Base-by-base conservation (phyloP, 352 stramenopile genomes). In the Pythium brachiatum region DNA sequence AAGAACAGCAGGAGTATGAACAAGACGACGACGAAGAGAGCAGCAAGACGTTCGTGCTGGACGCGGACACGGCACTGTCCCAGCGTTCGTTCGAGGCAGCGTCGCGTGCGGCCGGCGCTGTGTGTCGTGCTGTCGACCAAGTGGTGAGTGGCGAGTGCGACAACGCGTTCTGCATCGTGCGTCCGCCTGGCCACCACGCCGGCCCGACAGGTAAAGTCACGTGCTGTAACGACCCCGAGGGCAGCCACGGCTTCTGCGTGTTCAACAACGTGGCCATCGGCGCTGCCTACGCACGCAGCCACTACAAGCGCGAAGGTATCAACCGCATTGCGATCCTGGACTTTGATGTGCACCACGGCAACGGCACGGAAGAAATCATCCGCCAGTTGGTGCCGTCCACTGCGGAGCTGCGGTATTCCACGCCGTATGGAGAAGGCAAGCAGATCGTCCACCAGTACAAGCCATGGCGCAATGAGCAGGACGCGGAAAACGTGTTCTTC, bases 281-380 rank as follows among this genome's bases (percentile, higher is more conserved):
- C 38, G 97, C 96, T 26, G 94, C 95, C 0, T 99, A 99, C 74
- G 97, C 97, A 29, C 83, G 94, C 41, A 90, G 79, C 32, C 89
- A 98, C 72, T 95, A 98, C 61, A 90, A 95, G 56, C 85, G 91
- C 60, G 75, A 88, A 51, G 91, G 91, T 2, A 94, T 99, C 48
- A 72, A 96, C 55, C 92, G 91, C 55, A 83, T 99, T 46, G 96
- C 95, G 4, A 98, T 99, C 64, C 70, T 99, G 43, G 97, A 99
- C 68, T 99, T 99, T 84, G 97, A 99, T 74, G 96, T 99, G 25
- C 97, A 99, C 70, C 96, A 99, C 70, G 89, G 97, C 48, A 99
- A 99, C 78, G 97, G 97, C 16, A 99, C 97, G 0, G 95, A 99
- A 61, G 84, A 98, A 48, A 97, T 98, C 55, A 88, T 99, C 48